A percentile compares a stretch with the other conserved stretches of the same genome.
phyloP scores from a whole-genome alignment of 2,329 filamentous ascomycete genomes.

The Botrytis medusae region DNA sequence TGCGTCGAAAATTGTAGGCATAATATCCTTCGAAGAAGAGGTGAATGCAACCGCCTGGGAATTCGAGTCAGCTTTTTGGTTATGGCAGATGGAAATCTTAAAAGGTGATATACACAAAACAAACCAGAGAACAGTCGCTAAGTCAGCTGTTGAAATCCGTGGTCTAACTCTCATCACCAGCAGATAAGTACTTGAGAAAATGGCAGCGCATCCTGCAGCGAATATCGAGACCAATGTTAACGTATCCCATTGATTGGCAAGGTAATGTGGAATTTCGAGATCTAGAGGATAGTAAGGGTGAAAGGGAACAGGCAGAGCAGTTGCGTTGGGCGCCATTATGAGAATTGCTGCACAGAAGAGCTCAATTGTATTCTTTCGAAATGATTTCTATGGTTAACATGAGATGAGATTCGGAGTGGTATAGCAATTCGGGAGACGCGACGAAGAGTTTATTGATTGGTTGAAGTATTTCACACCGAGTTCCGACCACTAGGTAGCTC shows the following conservation, averaged over 20 bases:
- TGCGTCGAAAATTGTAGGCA: slow-evolving; percentile 44
- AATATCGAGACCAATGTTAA: background rate
- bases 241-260: background rate
- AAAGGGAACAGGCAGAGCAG: background rate
- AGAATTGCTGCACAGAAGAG: background rate
- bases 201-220: background rate
- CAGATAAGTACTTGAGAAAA: background rate
- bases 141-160: background rate
- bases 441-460: background rate
- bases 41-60: slow-evolving; percentile 37
- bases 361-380: background rate
- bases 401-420: background rate
- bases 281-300: background rate
- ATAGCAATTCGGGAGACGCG: background rate
- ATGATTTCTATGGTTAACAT: background rate
- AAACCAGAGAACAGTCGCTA: background rate
- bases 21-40: slow-evolving; percentile 47
- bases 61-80: background rate
- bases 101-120: background rate
- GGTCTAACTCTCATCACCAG: background rate
- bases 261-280: background rate
- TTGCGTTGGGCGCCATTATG: background rate
- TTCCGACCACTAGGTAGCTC: background rate
- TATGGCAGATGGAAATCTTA: background rate
- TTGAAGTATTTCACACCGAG: background rate